Base-by-base conservation (phyloP, 306 rosid species). In the Carpinus fangiana region DNA sequence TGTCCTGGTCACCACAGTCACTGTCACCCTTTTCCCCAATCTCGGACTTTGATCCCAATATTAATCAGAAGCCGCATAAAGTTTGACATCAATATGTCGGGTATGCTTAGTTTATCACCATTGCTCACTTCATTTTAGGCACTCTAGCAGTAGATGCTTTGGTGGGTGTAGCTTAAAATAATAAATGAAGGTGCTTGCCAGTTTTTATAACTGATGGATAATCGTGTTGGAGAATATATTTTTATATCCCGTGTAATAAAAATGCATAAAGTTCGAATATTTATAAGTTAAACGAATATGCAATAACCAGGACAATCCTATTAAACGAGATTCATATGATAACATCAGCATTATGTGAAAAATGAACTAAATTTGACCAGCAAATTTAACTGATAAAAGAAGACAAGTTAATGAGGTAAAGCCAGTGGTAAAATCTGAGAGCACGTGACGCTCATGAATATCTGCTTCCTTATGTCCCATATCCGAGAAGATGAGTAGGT, bases 401-500 rank as follows among this genome's bases (percentile, higher is more conserved):
- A 2, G 0, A 55, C 6, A 54, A 4, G 18, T 59, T 59, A 59
- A 21, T 23, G 2, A 23, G 12, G 13, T 10, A 34, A 64, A 64
- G 47, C 0, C 20, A 34, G n/a, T 38, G 11, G 70, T 64, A 64
- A 41, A 38, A 38, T 18, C 28, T 4, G 50, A 17, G 7, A 17
- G 43, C 84, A 70, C 80, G 12, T 38, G 76, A 59, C 26, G 21
- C 50, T 2, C 4, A 36, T 1, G 46, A 12, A 34, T 11, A 59
- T 2, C 28, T 65, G 48, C 71, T 17, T 65, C 14, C 68, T 61
- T 48, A 66, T 67, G 79, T 48, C 66, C 72, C 73, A 17, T 53
- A 12, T 4, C 10, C 2, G 8, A 7, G n/a, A 18, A 5, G 14
- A 12, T 31, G 20, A 23, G 47, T 23, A 64, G 12, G 46, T 45